A percentile compares a stretch with the other conserved stretches of the same genome.
Conservation (phyloP, 2,329 filamentous ascomycete species). For the Didymella arachidicola region DNA sequence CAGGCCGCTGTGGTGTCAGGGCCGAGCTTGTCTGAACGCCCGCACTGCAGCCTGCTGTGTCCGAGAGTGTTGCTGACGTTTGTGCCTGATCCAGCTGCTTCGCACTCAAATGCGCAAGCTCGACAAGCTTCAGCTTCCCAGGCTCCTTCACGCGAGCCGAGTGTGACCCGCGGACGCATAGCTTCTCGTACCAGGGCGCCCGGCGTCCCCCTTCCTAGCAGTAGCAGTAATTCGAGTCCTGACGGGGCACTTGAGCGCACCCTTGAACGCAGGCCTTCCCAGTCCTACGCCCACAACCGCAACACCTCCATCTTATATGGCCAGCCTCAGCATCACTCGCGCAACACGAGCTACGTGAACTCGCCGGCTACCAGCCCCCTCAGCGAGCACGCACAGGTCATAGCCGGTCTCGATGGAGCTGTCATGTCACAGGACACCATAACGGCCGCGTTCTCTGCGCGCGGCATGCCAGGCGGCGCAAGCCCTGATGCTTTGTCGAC, state of each 20-base stretch:
- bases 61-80: conserved; percentile 41
- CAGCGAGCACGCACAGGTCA: conserved; percentile 83
- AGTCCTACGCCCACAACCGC: conserved; percentile 81
- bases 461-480: conserved; percentile 32
- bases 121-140: conserved; percentile 45
- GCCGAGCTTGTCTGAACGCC: conserved; percentile 34
- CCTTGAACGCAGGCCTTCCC: conserved; percentile 57
- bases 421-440: conserved; percentile 52
- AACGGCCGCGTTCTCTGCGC: conserved; percentile 47
- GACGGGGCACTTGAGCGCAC: conserved; percentile 55
- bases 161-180: conserved; percentile 56
- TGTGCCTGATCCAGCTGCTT: conserved; percentile 47
- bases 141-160: conserved; percentile 53
- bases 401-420: conserved; percentile 51
- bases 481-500: conserved; percentile 21
- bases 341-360: conserved; percentile 87
- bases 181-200: conserved; percentile 56
- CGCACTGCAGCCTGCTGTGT: conserved; percentile 23
- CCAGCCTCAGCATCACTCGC: conserved; percentile 75
- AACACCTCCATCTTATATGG: conserved; percentile 98
- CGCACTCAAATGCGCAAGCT: conserved; percentile 50
- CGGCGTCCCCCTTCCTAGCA: conserved; percentile 42
- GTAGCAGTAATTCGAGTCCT: conserved; percentile 49
- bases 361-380: conserved; percentile 79
- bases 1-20: conserved; percentile 30